Evolutionary conservation across 2,329 filamentous ascomycete genomes (phyloP).

Genomic region (Hysterium pulicare): DNA sequence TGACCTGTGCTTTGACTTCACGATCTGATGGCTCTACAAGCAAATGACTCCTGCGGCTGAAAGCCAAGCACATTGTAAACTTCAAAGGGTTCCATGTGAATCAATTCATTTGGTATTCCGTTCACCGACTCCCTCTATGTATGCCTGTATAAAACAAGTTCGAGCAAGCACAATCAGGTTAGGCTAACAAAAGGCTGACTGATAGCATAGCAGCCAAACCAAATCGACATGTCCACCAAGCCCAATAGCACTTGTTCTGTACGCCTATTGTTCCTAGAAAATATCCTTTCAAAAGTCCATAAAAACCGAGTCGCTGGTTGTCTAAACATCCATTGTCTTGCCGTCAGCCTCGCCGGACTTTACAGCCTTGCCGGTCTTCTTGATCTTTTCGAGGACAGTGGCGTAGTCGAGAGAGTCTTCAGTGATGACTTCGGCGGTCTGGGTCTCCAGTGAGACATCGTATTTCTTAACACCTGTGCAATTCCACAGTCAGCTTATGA

Average conservation of each 20-base stretch:
- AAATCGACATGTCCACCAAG: no score
- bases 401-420: slow-evolving; percentile 69
- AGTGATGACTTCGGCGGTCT: slow-evolving; percentile 75
- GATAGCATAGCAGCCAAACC: no score
- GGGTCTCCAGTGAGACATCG: slow-evolving; percentile 81
- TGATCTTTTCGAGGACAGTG: slow-evolving; percentile 80
- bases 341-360: slow-evolving; percentile 73
- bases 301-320: neutral
- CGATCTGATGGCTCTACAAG: no score
- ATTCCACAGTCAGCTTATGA: slow-evolving; percentile 7
- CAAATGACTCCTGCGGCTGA: no score
- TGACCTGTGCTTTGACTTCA: neutral
- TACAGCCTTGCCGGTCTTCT: slow-evolving; percentile 93
- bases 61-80: no score
- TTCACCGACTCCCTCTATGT: no score
- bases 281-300: neutral
- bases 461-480: slow-evolving; percentile 74
- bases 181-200: no score
- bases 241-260: no score
- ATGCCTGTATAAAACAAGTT: no score
- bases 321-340: slow-evolving; percentile 25
- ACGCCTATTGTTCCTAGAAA: neutral
- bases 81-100: no score
- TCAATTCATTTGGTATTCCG: no score
- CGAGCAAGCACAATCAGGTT: no score